Evolutionary conservation across 192 early-diverging fungal genomes (phyloP).

Genomic region (Coemansia sp.): DNA sequence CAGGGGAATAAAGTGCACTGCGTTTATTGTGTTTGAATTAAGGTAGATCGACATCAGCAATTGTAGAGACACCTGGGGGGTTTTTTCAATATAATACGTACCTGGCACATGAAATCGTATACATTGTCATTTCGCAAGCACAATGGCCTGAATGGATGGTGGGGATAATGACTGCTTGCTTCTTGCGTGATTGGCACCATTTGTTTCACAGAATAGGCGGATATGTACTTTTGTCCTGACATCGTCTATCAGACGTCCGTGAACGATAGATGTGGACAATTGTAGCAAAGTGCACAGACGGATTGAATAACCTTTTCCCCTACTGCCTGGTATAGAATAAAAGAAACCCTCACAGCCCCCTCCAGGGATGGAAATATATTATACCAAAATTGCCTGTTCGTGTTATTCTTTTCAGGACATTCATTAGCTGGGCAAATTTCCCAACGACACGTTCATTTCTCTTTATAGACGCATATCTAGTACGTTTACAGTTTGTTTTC

Average conservation of each 20-base stretch:
- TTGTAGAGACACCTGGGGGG: not conserved
- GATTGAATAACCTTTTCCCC: not conserved
- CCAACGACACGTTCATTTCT: not conserved
- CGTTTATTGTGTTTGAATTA: not conserved
- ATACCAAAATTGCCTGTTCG: not conserved
- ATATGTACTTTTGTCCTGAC: not conserved
- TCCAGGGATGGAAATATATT: not conserved
- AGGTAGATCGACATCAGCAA: not conserved
- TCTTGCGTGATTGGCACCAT: not conserved
- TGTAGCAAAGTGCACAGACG: not conserved
- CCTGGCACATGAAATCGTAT: not conserved
- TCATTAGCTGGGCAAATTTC: not conserved
- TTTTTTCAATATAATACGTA: slow-evolving; percentile 2
- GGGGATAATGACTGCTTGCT: not conserved
- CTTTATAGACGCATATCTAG: not conserved
- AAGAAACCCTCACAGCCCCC: not conserved
- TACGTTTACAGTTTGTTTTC: not conserved
- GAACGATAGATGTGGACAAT: not conserved
- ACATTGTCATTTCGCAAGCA: slow-evolving; percentile 6
- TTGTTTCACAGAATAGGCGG: not conserved
- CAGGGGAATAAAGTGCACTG: not conserved
- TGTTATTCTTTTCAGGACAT: not conserved
- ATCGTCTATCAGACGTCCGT: not conserved
- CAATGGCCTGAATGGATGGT: slow-evolving; percentile 8
- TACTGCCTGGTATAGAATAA: not conserved